Percentiles rank a stretch among this genome's conserved stretches.
Conservation (phyloP, 1,284 basidiomycete species). For the Austroboletus niveus region DNA sequence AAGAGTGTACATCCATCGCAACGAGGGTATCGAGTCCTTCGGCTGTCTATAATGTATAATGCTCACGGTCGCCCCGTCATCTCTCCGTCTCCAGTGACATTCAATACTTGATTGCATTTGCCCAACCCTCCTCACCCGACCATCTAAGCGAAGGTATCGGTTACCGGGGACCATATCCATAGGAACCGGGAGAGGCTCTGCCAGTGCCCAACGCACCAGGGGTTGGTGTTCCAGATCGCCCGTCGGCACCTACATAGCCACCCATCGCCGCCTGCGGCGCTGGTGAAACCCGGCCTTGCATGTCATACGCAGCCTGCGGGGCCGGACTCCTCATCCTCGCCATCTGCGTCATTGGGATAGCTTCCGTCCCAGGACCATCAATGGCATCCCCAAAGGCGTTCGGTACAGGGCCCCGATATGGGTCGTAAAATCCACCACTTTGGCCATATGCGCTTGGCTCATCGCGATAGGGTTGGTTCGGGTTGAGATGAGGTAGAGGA, state of each 20-base stretch:
- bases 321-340: slow-evolving; percentile 45
- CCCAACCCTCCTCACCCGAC: neutral
- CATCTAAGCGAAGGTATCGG: neutral
- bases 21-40: slow-evolving; percentile 12
- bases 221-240: slow-evolving; percentile 35
- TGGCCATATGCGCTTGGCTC: slow-evolving; percentile 49
- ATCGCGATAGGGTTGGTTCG: slow-evolving; percentile 71
- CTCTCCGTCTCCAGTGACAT: slow-evolving; percentile 11
- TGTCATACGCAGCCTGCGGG: slow-evolving; percentile 37
- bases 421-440: slow-evolving; percentile 62
- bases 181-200: slow-evolving; percentile 49
- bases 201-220: slow-evolving; percentile 32
- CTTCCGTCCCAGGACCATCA: slow-evolving; percentile 44
- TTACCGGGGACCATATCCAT: slow-evolving; percentile 36
- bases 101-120: neutral
- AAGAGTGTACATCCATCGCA: slow-evolving; percentile 23
- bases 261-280: slow-evolving; percentile 37
- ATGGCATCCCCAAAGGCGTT: slow-evolving; percentile 53
- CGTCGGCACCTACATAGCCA: slow-evolving; percentile 26
- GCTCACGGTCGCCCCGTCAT: neutral
- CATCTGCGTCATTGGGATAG: slow-evolving; percentile 78
- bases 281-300: slow-evolving; percentile 34
- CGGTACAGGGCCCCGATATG: slow-evolving; percentile 71
- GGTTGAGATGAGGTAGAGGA: slow-evolving; percentile 79
- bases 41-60: slow-evolving; percentile 14